Percentiles rank a stretch among this genome's conserved stretches.
phyloP scores from a whole-genome alignment of 202 grass and related monocot genomes.

The Hordeum pubiflorum region DNA sequence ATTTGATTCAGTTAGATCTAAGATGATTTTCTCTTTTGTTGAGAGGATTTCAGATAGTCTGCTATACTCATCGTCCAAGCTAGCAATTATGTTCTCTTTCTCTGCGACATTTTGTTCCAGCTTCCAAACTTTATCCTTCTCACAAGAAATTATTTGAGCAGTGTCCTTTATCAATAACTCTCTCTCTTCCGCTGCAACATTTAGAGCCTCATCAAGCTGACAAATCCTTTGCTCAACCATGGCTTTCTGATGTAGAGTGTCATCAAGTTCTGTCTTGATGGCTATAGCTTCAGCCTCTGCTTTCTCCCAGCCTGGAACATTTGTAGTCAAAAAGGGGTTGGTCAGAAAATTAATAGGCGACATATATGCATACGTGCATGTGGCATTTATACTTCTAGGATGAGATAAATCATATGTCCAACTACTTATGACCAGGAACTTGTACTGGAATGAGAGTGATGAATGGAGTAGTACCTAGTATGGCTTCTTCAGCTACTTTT shows the following conservation, averaged over 20 bases:
- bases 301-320: conserved; percentile 70
- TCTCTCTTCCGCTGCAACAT: conserved; percentile 63
- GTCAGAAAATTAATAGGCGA: not conserved
- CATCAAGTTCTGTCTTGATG: conserved; percentile 65
- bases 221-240: conserved; percentile 50
- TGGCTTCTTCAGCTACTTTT: conserved; percentile 88
- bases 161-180: conserved; percentile 55
- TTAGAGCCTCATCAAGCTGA: conserved; percentile 59
- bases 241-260: conserved; percentile 54
- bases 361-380: not conserved
- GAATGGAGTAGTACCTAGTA: conserved; percentile 49
- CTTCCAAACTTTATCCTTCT: conserved; percentile 65
- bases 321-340: not conserved
- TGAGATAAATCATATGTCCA: not conserved
- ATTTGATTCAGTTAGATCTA: conserved; percentile 59
- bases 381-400: not conserved
- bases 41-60: conserved; percentile 44
- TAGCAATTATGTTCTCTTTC: conserved; percentile 63
- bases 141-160: conserved; percentile 52
- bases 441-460: not conserved
- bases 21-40: conserved; percentile 53
- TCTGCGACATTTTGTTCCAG: conserved; percentile 54
- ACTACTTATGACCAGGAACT: not conserved
- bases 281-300: conserved; percentile 62
- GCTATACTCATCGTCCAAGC: conserved; percentile 46